phyloP scores from a whole-genome alignment of 441 rosid species.

The Adansonia rubrostipa region DNA sequence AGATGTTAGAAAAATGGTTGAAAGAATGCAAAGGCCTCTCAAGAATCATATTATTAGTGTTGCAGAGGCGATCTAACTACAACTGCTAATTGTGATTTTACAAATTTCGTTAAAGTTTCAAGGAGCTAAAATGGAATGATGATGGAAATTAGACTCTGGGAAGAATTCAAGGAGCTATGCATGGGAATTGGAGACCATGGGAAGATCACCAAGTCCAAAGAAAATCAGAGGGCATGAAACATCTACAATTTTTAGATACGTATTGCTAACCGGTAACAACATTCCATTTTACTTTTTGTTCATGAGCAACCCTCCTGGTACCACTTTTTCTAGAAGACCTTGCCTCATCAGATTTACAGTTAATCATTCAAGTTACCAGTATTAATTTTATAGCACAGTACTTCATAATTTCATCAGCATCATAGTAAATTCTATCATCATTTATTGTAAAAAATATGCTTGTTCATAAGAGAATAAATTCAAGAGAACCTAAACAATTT shows the following conservation, averaged over 20 bases:
- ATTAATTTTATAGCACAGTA: not conserved
- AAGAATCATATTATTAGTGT: not conserved
- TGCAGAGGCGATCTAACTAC: not conserved
- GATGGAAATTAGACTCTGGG: not conserved
- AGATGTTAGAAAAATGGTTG: not conserved
- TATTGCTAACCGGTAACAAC: not conserved
- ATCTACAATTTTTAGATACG: not conserved
- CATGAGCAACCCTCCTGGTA: not conserved
- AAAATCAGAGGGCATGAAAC: conserved; percentile 9
- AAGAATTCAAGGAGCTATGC: not conserved
- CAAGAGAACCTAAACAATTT: not conserved
- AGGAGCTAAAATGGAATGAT: not conserved
- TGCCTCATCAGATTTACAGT: conserved; percentile 1
- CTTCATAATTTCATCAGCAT: not conserved
- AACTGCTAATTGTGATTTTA: not conserved
- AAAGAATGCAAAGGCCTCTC: not conserved
- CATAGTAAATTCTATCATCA: not conserved
- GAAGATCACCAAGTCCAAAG: not conserved
- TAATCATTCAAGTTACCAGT: conserved; percentile 2
- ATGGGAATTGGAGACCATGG: not conserved
- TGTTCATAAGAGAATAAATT: not conserved
- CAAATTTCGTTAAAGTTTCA: conserved; percentile 8
- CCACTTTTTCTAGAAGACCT: not conserved
- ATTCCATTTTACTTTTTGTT: not conserved
- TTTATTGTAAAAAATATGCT: not conserved